phyloP scores from a whole-genome alignment of 768 basidiomycete genomes.

The Favolaschia claudopus region DNA sequence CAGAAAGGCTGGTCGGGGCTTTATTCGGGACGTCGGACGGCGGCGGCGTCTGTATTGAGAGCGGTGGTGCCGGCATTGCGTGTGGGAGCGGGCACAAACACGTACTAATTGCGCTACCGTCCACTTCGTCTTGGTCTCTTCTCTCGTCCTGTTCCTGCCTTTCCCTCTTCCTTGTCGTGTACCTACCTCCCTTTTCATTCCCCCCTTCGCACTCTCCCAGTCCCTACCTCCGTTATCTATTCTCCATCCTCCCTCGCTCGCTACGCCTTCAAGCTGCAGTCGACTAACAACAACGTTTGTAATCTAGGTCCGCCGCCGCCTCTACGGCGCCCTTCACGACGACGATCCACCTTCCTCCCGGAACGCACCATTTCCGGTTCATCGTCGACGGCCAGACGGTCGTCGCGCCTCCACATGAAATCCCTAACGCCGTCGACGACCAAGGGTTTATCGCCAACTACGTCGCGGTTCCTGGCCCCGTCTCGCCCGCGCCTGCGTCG shows the following conservation, averaged over 20 bases:
- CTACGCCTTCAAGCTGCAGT: no score
- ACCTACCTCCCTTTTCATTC: no score
- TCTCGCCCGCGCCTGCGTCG: constrained; percentile 30
- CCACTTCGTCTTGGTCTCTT: no score
- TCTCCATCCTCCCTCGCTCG: not conserved
- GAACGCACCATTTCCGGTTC: constrained; percentile 94
- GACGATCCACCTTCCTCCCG: constrained; percentile 72
- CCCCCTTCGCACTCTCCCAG: no score
- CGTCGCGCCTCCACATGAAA: constrained; percentile 64
- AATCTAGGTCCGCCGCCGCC: not conserved
- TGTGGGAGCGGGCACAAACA: constrained; percentile 5
- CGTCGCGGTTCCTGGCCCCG: constrained; percentile 67
- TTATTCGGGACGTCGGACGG: no score
- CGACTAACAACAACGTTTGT: no score
- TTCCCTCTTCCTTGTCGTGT: no score
- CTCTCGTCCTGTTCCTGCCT: no score
- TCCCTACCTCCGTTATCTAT: no score
- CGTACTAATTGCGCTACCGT: constrained; percentile 9
- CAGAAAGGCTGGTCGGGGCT: no score
- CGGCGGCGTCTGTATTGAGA: not conserved
- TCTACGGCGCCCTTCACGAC: constrained; percentile 28
- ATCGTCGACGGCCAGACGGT: constrained; percentile 92
- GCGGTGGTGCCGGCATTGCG: not conserved
- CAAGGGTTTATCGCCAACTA: constrained; percentile 96
- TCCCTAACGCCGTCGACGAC: constrained; percentile 89